These are phyloP conservation scores for Ogataea ramenticola DNA, from an alignment of 805 yeast genomes.

Conservation along the genomic window DNA sequence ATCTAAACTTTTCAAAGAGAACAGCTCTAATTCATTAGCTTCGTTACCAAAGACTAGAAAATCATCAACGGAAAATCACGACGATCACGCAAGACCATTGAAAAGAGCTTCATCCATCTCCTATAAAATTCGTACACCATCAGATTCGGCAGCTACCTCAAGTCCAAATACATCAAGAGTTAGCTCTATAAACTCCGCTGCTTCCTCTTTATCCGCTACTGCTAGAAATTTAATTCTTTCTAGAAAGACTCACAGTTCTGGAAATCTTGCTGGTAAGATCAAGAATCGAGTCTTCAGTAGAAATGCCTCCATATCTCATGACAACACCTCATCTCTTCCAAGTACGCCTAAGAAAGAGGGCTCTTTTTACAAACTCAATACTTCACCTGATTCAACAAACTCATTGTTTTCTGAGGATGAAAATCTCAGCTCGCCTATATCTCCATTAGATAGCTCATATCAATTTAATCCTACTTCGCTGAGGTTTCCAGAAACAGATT, in stretches of 20 bases:
- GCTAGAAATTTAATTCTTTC: conserved; percentile 9
- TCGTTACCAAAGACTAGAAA: conserved; percentile 2
- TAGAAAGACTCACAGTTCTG: conserved; percentile 7
- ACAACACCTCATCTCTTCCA: conserved; percentile 1
- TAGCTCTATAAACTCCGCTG: conserved; percentile 5
- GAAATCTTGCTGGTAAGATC: conserved; percentile 6
- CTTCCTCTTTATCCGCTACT: conserved; percentile 10
- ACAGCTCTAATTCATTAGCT: neutral
- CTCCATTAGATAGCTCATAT: neutral
- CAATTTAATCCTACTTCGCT: neutral
- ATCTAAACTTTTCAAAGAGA: neutral
- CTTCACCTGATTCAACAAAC: neutral
- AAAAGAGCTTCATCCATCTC: conserved; percentile 23
- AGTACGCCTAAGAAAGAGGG: neutral
- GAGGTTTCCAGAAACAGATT: neutral
- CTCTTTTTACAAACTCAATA: neutral
- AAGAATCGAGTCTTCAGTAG: conserved; percentile 8
- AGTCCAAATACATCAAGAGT: neutral
- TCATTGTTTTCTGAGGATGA: neutral
- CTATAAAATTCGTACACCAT: conserved; percentile 15
- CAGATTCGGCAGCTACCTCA: neutral
- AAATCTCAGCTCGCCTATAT: neutral
- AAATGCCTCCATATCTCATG: neutral
- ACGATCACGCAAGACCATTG: conserved; percentile 15
- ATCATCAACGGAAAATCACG: conserved; percentile 13